These are phyloP conservation scores for Neoboletus subvelutipes DNA, from an alignment of 768 basidiomycete genomes.

Conservation along the genomic window DNA sequence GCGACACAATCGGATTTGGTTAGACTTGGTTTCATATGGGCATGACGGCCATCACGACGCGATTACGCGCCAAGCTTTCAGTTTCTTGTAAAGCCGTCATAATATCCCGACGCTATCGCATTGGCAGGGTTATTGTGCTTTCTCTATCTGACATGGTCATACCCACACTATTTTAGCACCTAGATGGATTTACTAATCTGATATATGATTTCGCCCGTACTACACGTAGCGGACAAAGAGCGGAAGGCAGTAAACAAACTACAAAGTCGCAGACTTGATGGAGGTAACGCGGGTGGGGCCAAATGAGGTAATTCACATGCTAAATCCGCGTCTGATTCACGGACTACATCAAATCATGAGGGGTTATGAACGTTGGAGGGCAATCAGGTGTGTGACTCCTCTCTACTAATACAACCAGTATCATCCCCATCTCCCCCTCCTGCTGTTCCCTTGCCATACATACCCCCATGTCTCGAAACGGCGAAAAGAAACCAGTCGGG, in stretches of 20 bases:
- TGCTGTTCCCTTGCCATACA: background rate
- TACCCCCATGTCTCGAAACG: constrained; percentile 49
- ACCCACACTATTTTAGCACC: background rate
- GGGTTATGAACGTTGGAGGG: constrained; percentile 4
- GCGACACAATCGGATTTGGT: background rate
- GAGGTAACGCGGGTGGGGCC: constrained; percentile 22
- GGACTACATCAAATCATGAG: constrained; percentile 18
- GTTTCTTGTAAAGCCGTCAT: constrained; percentile 20
- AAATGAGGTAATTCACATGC: constrained; percentile 32
- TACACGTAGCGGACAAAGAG: constrained; percentile 23
- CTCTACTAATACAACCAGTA: background rate
- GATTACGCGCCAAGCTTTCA: constrained; percentile 8
- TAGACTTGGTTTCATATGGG: constrained; percentile 7
- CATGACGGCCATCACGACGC: constrained; percentile 6
- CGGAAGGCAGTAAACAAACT: constrained; percentile 1
- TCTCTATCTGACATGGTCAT: constrained; percentile 6
- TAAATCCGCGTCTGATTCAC: constrained; percentile 15
- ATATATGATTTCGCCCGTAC: background rate
- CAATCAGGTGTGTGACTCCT: background rate
- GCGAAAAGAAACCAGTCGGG: constrained; percentile 73
- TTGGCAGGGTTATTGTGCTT: constrained; percentile 12
- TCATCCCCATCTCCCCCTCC: background rate
- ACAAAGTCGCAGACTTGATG: background rate
- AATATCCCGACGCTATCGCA: constrained; percentile 16
- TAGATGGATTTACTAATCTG: constrained; percentile 3